Conservation (phyloP, 768 basidiomycete species). For the Boletus bicolor region DNA sequence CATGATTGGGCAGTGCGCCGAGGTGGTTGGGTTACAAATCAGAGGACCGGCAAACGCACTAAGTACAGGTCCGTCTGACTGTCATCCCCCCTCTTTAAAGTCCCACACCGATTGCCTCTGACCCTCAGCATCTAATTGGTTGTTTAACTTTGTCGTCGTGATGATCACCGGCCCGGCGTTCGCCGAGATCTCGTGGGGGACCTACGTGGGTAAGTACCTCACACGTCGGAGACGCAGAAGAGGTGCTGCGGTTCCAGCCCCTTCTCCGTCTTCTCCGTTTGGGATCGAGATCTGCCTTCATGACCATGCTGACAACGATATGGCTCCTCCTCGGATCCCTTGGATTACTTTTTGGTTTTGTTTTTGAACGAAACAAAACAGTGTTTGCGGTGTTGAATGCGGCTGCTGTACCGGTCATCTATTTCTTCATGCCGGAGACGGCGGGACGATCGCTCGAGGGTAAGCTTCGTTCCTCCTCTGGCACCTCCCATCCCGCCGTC, state of each 20-base stretch:
- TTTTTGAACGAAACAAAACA: too few relatives aligned
- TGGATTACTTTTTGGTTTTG: too few relatives aligned
- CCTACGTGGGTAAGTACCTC: not conserved
- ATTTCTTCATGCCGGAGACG: not conserved
- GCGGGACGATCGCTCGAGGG: not conserved
- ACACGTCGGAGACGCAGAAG: not conserved
- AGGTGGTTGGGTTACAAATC: not conserved
- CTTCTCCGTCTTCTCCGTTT: too few relatives aligned
- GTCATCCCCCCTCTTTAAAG: not conserved
- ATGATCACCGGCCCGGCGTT: not conserved
- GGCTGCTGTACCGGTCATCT: not conserved
- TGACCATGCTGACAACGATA: not conserved
- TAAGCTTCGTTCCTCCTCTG: not conserved
- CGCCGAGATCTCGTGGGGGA: not conserved
- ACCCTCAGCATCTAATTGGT: not conserved
- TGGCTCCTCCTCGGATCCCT: too few relatives aligned
- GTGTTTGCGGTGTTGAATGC: not conserved
- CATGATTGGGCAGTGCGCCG: not conserved
- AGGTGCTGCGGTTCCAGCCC: not conserved
- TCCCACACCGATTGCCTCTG: not conserved
- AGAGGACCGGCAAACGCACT: not conserved
- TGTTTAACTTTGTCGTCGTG: not conserved
- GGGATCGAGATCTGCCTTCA: not conserved
- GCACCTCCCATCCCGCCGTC: too few relatives aligned
- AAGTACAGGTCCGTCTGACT: not conserved